Conservation (phyloP, 352 stramenopile species). For the Blastocystis sp. region DNA sequence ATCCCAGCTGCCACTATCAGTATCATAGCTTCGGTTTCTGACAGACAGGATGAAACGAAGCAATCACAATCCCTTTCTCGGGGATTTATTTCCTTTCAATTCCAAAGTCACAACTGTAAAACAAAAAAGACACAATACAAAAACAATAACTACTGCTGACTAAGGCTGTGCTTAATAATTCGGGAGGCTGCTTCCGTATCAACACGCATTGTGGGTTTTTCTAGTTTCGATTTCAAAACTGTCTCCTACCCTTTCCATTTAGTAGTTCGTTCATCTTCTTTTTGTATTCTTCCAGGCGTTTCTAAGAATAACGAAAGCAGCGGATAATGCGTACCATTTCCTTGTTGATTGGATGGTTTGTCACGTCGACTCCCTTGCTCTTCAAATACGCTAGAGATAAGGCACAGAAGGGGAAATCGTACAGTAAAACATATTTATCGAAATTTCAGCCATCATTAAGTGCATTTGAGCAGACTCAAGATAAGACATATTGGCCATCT, state of each 20-base stretch:
- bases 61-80: background rate
- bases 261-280: constrained; percentile 41
- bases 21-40: background rate
- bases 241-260: background rate
- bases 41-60: background rate
- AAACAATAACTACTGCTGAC: background rate
- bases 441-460: constrained; percentile 54
- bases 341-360: constrained; percentile 41
- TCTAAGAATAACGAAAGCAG: background rate
- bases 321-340: background rate
- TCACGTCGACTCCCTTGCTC: constrained; percentile 39
- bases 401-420: background rate
- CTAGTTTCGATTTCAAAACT: background rate
- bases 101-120: background rate
- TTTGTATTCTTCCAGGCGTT: constrained; percentile 49
- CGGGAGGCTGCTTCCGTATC: constrained; percentile 30
- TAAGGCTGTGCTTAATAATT: constrained; percentile 54
- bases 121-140: background rate
- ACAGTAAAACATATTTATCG: constrained; percentile 59
- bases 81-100: background rate
- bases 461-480: constrained; percentile 49
- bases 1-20: background rate
- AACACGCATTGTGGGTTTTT: constrained; percentile 28
- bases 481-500: constrained; percentile 57
- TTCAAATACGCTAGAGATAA: constrained; percentile 42